Percentiles rank a stretch among this genome's conserved stretches.
Evolutionary conservation across 225 moss, liverwort and hornwort species (phyloP).

Genomic region (Bryoerythrophyllum caledonicum): DNA sequence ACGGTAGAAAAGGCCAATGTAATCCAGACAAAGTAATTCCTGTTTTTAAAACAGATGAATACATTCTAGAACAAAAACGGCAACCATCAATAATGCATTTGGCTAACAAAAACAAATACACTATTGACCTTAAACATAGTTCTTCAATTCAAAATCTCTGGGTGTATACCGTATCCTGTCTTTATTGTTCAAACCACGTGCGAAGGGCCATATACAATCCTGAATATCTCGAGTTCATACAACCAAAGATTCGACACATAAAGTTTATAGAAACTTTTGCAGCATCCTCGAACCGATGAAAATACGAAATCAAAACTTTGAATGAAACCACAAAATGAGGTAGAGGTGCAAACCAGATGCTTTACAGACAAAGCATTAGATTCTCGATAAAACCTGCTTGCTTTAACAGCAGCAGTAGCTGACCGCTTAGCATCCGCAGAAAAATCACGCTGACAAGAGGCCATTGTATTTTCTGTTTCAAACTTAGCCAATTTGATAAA

Average conservation of each 20-base stretch:
- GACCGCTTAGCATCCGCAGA: slow-evolving; percentile 78
- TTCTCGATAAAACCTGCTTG: slow-evolving; percentile 91
- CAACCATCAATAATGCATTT: slow-evolving; percentile 1
- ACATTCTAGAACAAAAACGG: not conserved
- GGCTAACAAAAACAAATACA: not conserved
- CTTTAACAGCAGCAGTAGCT: slow-evolving; percentile 95
- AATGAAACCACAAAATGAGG: not conserved
- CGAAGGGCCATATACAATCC: not conserved
- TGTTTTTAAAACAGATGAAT: not conserved
- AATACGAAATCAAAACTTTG: not conserved
- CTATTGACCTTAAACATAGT: not conserved
- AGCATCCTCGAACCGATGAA: slow-evolving; percentile 2
- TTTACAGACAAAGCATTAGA: slow-evolving; percentile 92
- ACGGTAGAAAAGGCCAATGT: not conserved
- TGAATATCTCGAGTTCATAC: not conserved
- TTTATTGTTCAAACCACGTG: not conserved
- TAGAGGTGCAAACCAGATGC: slow-evolving; percentile 63
- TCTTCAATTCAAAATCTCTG: not conserved
- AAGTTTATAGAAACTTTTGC: not conserved
- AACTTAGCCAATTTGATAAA: slow-evolving; percentile 97
- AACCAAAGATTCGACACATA: not conserved
- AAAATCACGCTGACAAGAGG: slow-evolving; percentile 71
- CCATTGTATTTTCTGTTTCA: slow-evolving; percentile 68
- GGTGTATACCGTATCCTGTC: not conserved
- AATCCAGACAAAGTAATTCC: not conserved